phyloP scores from a whole-genome alignment of 164 flowering plant genomes.

The Berberis thunbergii region DNA sequence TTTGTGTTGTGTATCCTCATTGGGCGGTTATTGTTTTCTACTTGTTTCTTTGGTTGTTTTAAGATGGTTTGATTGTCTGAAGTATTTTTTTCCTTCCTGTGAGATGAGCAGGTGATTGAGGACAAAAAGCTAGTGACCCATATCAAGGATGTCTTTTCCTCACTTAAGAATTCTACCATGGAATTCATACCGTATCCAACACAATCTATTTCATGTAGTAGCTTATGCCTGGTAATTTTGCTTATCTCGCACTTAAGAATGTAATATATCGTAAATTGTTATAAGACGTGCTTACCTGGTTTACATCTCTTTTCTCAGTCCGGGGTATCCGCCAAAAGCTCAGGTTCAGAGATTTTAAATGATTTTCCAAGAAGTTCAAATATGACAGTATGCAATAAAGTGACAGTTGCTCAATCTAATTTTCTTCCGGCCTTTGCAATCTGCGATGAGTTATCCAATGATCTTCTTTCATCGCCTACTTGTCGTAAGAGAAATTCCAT shows the following conservation, averaged over 20 bases:
- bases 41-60: no score
- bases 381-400: constrained; percentile 14
- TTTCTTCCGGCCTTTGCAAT: constrained; percentile 13
- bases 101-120: constrained; percentile 43
- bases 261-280: not conserved
- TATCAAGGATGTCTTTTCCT: constrained; percentile 36
- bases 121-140: constrained; percentile 42
- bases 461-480: constrained; percentile 13
- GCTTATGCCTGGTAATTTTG: constrained; percentile 26
- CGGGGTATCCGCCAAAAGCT: constrained; percentile 19
- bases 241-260: constrained; percentile 7
- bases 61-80: not conserved
- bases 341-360: constrained; percentile 19
- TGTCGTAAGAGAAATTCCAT: constrained; percentile 13
- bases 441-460: constrained; percentile 8
- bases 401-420: constrained; percentile 12
- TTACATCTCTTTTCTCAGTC: constrained; percentile 23
- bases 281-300: not conserved
- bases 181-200: constrained; percentile 20
- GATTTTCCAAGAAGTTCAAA: constrained; percentile 15
- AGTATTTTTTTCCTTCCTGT: constrained; percentile 5
- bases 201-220: constrained; percentile 13
- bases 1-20: no score
- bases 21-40: no score
- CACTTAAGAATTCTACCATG: constrained; percentile 34